Conservation (phyloP, 345 rosid species). For the Nasturtium officinale region DNA sequence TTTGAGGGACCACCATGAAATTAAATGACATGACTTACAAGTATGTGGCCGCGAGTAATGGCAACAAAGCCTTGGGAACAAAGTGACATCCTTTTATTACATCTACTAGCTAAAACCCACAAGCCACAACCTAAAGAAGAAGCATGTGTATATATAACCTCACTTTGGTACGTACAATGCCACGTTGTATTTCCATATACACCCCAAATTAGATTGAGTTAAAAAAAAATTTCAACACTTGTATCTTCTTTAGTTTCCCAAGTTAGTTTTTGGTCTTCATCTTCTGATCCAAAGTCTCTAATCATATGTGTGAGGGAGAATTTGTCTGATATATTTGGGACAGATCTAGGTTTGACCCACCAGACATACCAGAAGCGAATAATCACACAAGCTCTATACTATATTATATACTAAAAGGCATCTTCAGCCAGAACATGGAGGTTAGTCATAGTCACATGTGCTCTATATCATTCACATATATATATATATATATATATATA, state of each 20-base stretch:
- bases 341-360: slow-evolving; percentile 63
- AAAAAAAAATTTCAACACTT: slow-evolving; percentile 16
- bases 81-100: slow-evolving; percentile 7
- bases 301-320: slow-evolving; percentile 44
- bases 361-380: slow-evolving; percentile 18
- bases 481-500: too few relatives aligned
- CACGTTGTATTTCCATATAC: slow-evolving; percentile 32
- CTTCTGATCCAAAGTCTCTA: slow-evolving; percentile 41
- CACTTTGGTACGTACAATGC: slow-evolving; percentile 9
- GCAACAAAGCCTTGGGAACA: slow-evolving; percentile 31
- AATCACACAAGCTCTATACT: slow-evolving; percentile 32
- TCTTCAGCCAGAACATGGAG: slow-evolving; percentile 58
- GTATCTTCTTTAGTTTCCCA: slow-evolving; percentile 37
- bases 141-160: slow-evolving; percentile 21
- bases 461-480: slow-evolving; percentile 32
- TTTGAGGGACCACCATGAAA: slow-evolving; percentile 13
- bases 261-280: slow-evolving; percentile 54
- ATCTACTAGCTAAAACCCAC: slow-evolving; percentile 13
- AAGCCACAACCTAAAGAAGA: slow-evolving; percentile 19
- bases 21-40: slow-evolving; percentile 29
- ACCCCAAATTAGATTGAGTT: slow-evolving; percentile 28
- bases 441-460: slow-evolving; percentile 51
- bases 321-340: slow-evolving; percentile 59
- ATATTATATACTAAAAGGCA: slow-evolving; percentile 28
- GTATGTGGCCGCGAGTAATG: slow-evolving; percentile 31